These are phyloP conservation scores for rapeseed (Brassica napus) DNA, from an alignment of 345 rosid species.

Conservation along the genomic window Da-Ae NC_063442.1:27574501-27575000, in stretches of 20 bases:
- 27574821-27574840: background rate
- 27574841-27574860: background rate
- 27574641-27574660: conserved; percentile 27
- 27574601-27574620: conserved; percentile 52
- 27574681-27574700: conserved; percentile 64
- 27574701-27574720: conserved; percentile 67
- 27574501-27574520: background rate
- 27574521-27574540: conserved; percentile 55
- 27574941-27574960: too few species aligned
- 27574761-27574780: background rate
- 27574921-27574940: too few species aligned
- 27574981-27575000: background rate
- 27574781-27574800: background rate
- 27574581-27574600: conserved; percentile 69
- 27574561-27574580: conserved; percentile 56
- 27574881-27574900: too few species aligned
- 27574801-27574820: background rate
- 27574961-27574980: too few species aligned
- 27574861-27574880: background rate
- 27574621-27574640: conserved; percentile 55
- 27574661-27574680: conserved; percentile 45
- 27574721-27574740: conserved; percentile 72
- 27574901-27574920: too few species aligned
- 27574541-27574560: conserved; percentile 57
- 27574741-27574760: conserved; percentile 60